Percentiles rank a stretch among this genome's conserved stretches.
These are phyloP conservation scores for Pneumocystis jirovecii DNA, from an alignment of 1,139 yeast species.

Conservation along the genomic window DNA sequence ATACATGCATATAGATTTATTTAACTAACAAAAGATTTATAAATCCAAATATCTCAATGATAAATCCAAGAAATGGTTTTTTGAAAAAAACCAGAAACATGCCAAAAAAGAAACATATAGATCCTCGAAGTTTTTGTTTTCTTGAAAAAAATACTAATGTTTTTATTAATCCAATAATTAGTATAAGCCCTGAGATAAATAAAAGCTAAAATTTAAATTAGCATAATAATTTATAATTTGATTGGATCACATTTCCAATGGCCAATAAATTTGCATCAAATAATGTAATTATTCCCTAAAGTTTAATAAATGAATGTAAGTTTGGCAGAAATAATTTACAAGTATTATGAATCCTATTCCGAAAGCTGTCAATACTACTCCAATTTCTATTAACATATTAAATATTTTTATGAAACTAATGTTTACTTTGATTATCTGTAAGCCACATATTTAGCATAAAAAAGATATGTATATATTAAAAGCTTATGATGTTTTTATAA, in stretches of 20 bases:
- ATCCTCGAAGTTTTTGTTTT: constrained; percentile 74
- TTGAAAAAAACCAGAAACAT: constrained; percentile 58
- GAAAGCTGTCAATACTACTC: constrained; percentile 10
- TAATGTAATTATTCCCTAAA: constrained; percentile 56
- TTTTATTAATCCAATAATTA: constrained; percentile 79
- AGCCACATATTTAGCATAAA: constrained; percentile 6
- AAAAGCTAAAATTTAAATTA: constrained; percentile 25
- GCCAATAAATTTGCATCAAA: constrained; percentile 85
- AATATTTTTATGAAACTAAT: neutral
- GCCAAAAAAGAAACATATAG: constrained; percentile 63
- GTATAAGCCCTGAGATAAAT: constrained; percentile 64
- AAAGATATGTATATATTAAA: neutral
- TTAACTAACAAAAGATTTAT: constrained; percentile 44
- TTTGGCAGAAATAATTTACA: neutral
- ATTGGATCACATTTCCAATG: constrained; percentile 51
- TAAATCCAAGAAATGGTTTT: constrained; percentile 70
- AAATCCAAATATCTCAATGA: constrained; percentile 75
- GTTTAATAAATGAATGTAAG: neutral
- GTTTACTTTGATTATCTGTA: constrained; percentile 11
- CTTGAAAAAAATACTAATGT: constrained; percentile 74
- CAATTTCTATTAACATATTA: constrained; percentile 6
- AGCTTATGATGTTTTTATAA: neutral
- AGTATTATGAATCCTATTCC: constrained; percentile 42
- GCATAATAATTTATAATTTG: neutral
- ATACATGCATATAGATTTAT: constrained; percentile 30